Evolutionary conservation across 2,329 filamentous ascomycete genomes (phyloP).

Genomic region (Scytalidium sp.): DNA sequence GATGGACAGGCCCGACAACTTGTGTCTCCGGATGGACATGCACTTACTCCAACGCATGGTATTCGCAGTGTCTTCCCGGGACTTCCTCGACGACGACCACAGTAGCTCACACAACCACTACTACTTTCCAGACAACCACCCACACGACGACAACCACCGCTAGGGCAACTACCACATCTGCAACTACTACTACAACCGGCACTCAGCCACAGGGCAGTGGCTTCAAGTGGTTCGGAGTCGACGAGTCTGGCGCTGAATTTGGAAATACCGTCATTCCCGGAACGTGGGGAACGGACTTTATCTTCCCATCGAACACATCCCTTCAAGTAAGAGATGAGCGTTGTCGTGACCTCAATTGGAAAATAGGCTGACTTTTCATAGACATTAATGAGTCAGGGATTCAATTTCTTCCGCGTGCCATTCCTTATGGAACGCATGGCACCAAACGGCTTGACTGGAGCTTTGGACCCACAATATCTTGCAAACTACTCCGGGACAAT

Average conservation of each 20-base stretch:
- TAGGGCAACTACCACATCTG: not conserved
- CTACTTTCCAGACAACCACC: too few relatives aligned
- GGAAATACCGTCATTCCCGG: slow-evolving; percentile 55
- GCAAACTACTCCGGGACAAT: slow-evolving; percentile 38
- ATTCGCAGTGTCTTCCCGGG: slow-evolving; percentile 27
- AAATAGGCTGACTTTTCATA: not conserved
- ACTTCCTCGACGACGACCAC: not conserved
- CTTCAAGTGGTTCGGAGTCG: slow-evolving; percentile 15
- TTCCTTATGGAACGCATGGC: slow-evolving; percentile 56
- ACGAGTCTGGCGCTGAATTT: slow-evolving; percentile 60
- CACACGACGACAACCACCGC: not conserved
- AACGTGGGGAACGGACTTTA: slow-evolving; percentile 54
- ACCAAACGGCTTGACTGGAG: slow-evolving; percentile 44
- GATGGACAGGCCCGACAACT: slow-evolving; percentile 24
- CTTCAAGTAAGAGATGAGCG: not conserved
- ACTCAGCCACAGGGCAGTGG: not conserved
- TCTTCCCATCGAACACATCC: slow-evolving; percentile 47
- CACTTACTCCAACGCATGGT: slow-evolving; percentile 22
- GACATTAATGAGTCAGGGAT: slow-evolving; percentile 17
- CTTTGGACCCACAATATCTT: slow-evolving; percentile 38
- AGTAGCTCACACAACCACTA: not conserved
- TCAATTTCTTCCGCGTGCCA: slow-evolving; percentile 28
- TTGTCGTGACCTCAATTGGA: not conserved
- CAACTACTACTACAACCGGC: not conserved
- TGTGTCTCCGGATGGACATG: slow-evolving; percentile 29